These are phyloP conservation scores for Halteria grandinella DNA, from an alignment of 73 alveolate genomes.

Conservation along the genomic window DNA sequence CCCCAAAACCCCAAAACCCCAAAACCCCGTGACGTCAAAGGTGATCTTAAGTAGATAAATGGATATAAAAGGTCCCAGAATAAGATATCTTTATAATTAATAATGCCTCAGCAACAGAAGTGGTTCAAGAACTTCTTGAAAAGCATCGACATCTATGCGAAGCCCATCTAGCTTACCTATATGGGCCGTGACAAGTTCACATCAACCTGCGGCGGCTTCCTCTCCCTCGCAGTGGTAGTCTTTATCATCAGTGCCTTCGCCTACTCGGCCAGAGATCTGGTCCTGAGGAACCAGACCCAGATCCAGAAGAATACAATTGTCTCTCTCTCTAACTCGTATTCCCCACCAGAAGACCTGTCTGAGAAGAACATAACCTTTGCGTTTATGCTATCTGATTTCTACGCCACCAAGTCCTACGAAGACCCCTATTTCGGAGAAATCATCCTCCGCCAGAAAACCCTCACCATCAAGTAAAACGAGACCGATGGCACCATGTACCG, in stretches of 20 bases:
- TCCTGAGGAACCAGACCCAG: not conserved
- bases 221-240: not conserved
- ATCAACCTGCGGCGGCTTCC: slow-evolving; percentile 2
- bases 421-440: not conserved
- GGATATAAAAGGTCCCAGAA: no score
- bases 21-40: no score
- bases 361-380: slow-evolving; percentile 27
- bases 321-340: slow-evolving; percentile 19
- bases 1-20: no score
- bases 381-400: slow-evolving; percentile 8
- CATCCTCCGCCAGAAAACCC: not conserved
- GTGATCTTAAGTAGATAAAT: no score
- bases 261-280: not conserved
- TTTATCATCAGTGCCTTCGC: not conserved
- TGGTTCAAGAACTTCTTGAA: no score
- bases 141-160: slow-evolving; percentile 12
- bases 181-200: not conserved
- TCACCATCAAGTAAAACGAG: not conserved
- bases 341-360: slow-evolving; percentile 9
- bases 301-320: slow-evolving; percentile 26
- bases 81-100: no score
- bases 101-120: no score
- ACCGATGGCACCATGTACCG: not conserved
- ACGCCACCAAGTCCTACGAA: not conserved
- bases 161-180: slow-evolving; percentile 7